Conservation (phyloP, 257 asterid genomes). For the Solanum corneliomulleri region DNA sequence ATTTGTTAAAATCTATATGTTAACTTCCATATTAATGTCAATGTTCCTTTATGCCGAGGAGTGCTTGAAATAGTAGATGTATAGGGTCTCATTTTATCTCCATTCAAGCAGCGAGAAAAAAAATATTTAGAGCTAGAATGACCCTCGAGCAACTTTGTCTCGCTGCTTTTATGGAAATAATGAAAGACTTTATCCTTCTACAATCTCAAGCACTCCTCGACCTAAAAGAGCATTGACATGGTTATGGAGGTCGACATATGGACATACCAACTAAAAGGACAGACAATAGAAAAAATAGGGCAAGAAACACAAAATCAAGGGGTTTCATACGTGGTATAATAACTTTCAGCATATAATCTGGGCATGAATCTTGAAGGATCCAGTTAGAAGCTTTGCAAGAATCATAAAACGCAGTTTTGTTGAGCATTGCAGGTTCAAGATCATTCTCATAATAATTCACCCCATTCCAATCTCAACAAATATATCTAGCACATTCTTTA, state of each 20-base stretch:
- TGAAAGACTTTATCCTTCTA: too few species aligned
- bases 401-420: constrained; percentile 13
- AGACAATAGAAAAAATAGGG: not conserved
- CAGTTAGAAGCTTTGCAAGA: constrained; percentile 95
- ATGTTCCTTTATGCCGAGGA: too few species aligned
- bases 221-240: not conserved
- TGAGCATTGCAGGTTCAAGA: constrained; percentile 9
- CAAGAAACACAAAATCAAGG: not conserved
- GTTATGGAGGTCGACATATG: not conserved
- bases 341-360: constrained; percentile 90
- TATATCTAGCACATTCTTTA: too few species aligned
- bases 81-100: too few species aligned
- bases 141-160: constrained; percentile 92
- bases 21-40: too few species aligned
- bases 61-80: too few species aligned
- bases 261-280: not conserved
- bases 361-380: constrained; percentile 97
- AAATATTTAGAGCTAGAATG: constrained; percentile 15
- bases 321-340: not conserved
- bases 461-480: too few species aligned
- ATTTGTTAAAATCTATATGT: not conserved
- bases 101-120: not conserved
- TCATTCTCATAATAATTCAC: too few species aligned
- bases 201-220: too few species aligned
- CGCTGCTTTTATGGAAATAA: constrained; percentile 44